A percentile compares a stretch with the other conserved stretches of the same genome.
These are phyloP conservation scores for Suillus subalutaceus DNA, from an alignment of 768 basidiomycete species.

Conservation along the genomic window DNA sequence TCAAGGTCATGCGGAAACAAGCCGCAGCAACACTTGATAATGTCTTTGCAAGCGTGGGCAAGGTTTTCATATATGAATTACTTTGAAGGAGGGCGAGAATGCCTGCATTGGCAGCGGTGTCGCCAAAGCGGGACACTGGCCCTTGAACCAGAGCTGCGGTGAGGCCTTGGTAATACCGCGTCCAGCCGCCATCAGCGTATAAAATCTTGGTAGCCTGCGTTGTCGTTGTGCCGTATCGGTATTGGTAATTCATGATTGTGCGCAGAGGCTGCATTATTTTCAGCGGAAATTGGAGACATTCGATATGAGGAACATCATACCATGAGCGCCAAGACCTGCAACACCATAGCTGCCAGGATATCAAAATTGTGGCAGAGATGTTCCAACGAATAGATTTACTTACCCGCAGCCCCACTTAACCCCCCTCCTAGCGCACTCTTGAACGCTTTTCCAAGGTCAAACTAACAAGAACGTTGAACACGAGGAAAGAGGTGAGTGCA, in stretches of 20 bases:
- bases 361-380: constrained; percentile 11
- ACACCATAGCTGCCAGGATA: constrained; percentile 73
- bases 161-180: constrained; percentile 89
- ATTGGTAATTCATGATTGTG: constrained; percentile 98
- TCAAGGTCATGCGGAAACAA: constrained; percentile 86
- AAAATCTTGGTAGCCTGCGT: constrained; percentile 67
- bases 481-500: constrained; percentile 48
- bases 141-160: constrained; percentile 85
- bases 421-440: constrained; percentile 89
- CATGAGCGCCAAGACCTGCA: constrained; percentile 93
- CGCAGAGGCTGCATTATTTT: constrained; percentile 67
- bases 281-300: neutral
- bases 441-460: constrained; percentile 77
- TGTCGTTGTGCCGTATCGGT: constrained; percentile 82
- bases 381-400: constrained; percentile 11
- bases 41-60: constrained; percentile 73
- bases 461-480: constrained; percentile 48
- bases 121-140: constrained; percentile 85
- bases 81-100: constrained; percentile 84
- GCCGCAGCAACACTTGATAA: constrained; percentile 79
- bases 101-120: constrained; percentile 93
- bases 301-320: constrained; percentile 19
- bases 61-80: constrained; percentile 66
- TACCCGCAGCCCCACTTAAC: constrained; percentile 84
- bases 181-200: constrained; percentile 77